Base-by-base conservation (phyloP, 164 flowering plant species). In the Annona squamosa region DNA sequence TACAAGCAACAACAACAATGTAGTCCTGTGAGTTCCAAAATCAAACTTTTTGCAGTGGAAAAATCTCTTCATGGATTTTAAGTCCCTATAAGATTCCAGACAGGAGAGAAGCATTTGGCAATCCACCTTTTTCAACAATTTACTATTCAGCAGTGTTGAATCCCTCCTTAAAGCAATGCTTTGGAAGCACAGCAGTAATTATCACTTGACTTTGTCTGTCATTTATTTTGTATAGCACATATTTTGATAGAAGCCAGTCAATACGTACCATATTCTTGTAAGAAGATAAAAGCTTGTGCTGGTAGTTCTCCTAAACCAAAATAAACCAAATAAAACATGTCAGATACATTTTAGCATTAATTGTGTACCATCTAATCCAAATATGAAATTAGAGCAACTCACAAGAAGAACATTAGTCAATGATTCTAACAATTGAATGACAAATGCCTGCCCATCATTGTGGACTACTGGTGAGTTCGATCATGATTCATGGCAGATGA, bases 181-280 rank as follows among this genome's bases (percentile, higher is more conserved):
- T 52, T 16, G 13, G 13, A 6, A 16, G 13, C 13, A 26, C 37
- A 26, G 59, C 9, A 52, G 59, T 9, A 52, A 52, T 52, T 52
- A 52, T 52, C 13, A 52, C 59, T 3, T 52, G 59, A 52, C 59
- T 52, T 26, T 52, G 59, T 52, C 9, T 52, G 59, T 16, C 9
- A 16, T 52, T 16, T 52, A 52, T 52, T 52, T 10, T 52, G 17
- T 2, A 52, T 52, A 16, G 59, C 3, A 48, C 12, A 3, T 52
- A 52, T 52, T 5, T 66, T 66, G 46, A 6, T 42, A 42, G 17
- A 42, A 42, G 68, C 18, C 42, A 42, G 6, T 42, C 10, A 26
- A 10, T 65, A 69, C 76, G 26, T 75, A 79, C 81, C 78, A 75
- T 75, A 65, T 79, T 78, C 67, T 72, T 79, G 73, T 79, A 79